Evolutionary conservation across 1,139 yeast species (phyloP), one percentile per base, ranked within the genome.

Genomic region (Protomyces inouyei): DNA sequence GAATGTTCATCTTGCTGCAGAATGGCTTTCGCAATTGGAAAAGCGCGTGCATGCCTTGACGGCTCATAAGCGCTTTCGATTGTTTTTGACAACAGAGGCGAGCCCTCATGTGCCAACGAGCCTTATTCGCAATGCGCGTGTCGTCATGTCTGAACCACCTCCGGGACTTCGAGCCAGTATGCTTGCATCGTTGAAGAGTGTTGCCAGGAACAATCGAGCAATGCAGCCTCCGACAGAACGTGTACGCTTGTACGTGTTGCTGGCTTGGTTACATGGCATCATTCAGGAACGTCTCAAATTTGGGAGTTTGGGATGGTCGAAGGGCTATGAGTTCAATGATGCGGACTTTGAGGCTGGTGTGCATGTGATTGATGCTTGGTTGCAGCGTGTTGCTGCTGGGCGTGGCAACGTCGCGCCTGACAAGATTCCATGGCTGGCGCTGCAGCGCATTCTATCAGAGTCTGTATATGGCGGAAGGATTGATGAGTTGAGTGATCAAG

Each of bases 391-490:
- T 73, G 67, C 61, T 64, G 79, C 64, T 4, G 64, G 64, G 16
- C 66, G 70, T 36, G 28, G 66, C 32, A 81, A 82, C 67, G 70
- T 83, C 16, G 71, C 83, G 0, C 85, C 86, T 0, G 79, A 77
- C 1, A 25, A 66, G 0, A 76, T 86, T 57, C 86, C 88, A 1
- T 88, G 91, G 89, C 74, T 76, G 1, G 80, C 82, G 25, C 72
- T 88, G 3, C 74, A 76, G 5, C 77, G 77, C 60, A 73, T 86
- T 64, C 72, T 88, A 23, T 82, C 84, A 1, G 79, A 79, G 1
- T 79, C 87, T 12, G 78, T 84, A 0, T 89, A 89, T 71, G 96
- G 96, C 14, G 95, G 95, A 25, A 87, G 87, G 73, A 76, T 88
- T 53, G 85, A 84, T 66, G 72, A 76, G 55, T 69, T 61, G 0